Base-by-base conservation (phyloP, 768 basidiomycete species). In the Pulveroboletus sp. region DNA sequence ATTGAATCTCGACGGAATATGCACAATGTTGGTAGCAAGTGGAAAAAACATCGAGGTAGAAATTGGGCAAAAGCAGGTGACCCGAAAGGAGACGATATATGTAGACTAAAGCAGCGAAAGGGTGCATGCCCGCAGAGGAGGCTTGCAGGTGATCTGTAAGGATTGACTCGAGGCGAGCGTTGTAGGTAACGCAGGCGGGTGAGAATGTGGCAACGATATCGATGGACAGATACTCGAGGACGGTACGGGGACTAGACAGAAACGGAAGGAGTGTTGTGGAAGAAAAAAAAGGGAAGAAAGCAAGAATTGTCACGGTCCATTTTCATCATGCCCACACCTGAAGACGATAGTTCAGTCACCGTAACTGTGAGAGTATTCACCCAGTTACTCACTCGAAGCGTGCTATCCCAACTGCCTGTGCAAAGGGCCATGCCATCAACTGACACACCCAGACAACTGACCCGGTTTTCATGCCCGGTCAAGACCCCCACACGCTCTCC, bases 361-460 rank as follows among this genome's bases (percentile, higher is more conserved):
- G n/a, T 33, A 39, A 26, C 58, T 55, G 37, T 4, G 1, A 6
- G 6, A 40, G 18, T 1, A 45, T 24, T 48, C 49, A 35, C 42
- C 39, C 32, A 17, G 41, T 35, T 30, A 75, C 84, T 61, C 65
- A 93, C 93, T 80, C 92, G 86, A 62, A 97, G 83, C 43, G 93
- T 90, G 71, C 90, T 93, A 68, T 99, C 95, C 95, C 95, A 99
- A 67, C 86, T 89, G 45, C 95, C 95, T 32, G 95, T 99, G 78
- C 95, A 97, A 51, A 99, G 84, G 40, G 95, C 95, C 88, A 97
- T 97, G 36, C 95, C 95, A 66, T 99, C 95, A 40, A 84, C 82
- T 57, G 87, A 91, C 57, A 98, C 96, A 47, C 95, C 95, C 58
- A 99, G 72, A 75, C 96, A 98, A 64, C 87, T 90, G 58, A 99